phyloP scores from a whole-genome alignment of 2,329 filamentous ascomycete species.

The Anisogramma anomala region DNA sequence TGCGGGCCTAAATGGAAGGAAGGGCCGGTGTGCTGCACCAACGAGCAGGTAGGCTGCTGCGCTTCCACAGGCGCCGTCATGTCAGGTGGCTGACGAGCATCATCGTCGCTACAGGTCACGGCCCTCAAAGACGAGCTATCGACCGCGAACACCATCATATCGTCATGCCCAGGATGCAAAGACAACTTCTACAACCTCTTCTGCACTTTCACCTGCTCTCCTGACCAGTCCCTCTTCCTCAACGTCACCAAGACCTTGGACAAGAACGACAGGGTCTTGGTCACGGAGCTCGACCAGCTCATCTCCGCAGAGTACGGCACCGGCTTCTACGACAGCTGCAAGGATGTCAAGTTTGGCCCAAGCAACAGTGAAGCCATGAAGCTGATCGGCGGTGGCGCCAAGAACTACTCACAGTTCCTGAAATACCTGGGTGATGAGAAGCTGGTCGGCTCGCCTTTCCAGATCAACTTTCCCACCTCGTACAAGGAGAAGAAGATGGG shows the following conservation, averaged over 20 bases:
- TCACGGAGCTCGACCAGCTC: slow-evolving; percentile 83
- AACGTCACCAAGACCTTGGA: slow-evolving; percentile 70
- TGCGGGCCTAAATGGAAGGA: slow-evolving; percentile 82
- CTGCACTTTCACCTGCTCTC: slow-evolving; percentile 96
- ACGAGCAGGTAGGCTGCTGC: slow-evolving; percentile 59
- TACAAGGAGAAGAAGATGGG: slow-evolving; percentile 59
- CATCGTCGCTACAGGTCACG: slow-evolving; percentile 45
- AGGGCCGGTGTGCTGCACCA: slow-evolving; percentile 72
- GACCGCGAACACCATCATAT: slow-evolving; percentile 78
- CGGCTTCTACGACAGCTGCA: slow-evolving; percentile 93
- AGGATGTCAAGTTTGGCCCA: slow-evolving; percentile 95
- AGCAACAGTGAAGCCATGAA: slow-evolving; percentile 91
- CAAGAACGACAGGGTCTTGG: slow-evolving; percentile 50
- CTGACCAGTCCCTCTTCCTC: slow-evolving; percentile 88
- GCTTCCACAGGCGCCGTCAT: neutral
- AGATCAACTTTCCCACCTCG: slow-evolving; percentile 77
- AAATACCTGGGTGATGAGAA: slow-evolving; percentile 93
- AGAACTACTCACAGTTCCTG: slow-evolving; percentile 75
- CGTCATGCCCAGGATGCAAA: slow-evolving; percentile 91
- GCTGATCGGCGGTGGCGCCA: slow-evolving; percentile 88
- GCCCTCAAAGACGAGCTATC: slow-evolving; percentile 73
- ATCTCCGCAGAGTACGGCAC: slow-evolving; percentile 73
- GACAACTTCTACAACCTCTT: slow-evolving; percentile 98
- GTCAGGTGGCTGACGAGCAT: neutral
- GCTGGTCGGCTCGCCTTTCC: slow-evolving; percentile 83